A percentile compares a stretch with the other conserved stretches of the same genome.
Conservation (phyloP, 192 early-diverging fungal genomes). For the Diversispora epigaea region DNA sequence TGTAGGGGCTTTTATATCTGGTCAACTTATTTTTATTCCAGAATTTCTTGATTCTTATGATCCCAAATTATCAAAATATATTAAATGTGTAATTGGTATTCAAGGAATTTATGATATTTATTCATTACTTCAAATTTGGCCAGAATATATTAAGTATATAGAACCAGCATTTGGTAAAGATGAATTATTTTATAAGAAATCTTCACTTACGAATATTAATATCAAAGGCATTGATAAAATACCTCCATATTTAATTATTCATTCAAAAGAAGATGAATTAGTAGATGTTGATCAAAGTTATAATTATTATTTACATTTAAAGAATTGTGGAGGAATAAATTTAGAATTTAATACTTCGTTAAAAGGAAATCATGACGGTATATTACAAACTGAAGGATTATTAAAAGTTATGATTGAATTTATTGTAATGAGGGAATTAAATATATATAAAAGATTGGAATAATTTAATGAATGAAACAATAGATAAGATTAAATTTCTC, state of each 20-base stretch:
- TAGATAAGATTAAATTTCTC: no score
- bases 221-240: not conserved
- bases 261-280: slow-evolving; percentile 69
- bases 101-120: slow-evolving; percentile 87
- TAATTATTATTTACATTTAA: slow-evolving; percentile 42
- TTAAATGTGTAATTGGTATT: slow-evolving; percentile 68
- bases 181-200: slow-evolving; percentile 38
- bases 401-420: slow-evolving; percentile 38
- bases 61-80: slow-evolving; percentile 28
- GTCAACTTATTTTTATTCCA: slow-evolving; percentile 59
- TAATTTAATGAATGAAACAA: no score
- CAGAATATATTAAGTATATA: slow-evolving; percentile 72
- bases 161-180: slow-evolving; percentile 64
- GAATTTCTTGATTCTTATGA: slow-evolving; percentile 33
- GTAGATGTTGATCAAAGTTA: slow-evolving; percentile 59
- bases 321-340: slow-evolving; percentile 18
- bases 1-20: slow-evolving; percentile 73
- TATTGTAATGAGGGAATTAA: slow-evolving; percentile 15
- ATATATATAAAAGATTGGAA: not conserved
- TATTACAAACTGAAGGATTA: slow-evolving; percentile 37
- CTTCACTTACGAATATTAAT: slow-evolving; percentile 49
- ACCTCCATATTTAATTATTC: slow-evolving; percentile 62
- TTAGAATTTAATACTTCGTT: slow-evolving; percentile 32
- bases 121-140: slow-evolving; percentile 58
- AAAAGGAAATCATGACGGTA: slow-evolving; percentile 41